Base-by-base conservation (phyloP, 116 monocot genomes). In the Iris pallida region DNA sequence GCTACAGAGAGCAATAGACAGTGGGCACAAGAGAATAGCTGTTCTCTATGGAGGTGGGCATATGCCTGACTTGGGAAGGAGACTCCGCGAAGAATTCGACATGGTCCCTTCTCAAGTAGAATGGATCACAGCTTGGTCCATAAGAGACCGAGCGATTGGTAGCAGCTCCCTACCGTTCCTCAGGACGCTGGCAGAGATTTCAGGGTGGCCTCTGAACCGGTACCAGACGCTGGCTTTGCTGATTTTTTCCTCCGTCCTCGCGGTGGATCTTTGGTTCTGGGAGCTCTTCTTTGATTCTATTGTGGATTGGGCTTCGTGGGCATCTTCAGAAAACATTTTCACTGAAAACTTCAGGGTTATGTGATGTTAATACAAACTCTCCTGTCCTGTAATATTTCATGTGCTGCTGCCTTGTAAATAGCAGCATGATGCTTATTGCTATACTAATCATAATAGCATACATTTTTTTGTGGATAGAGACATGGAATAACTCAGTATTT, bases 41-140 rank as follows among this genome's bases (percentile, higher is more conserved):
- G 73, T 95, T 6, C 82, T 95, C 10, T 95, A 95, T 68, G 95
- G 95, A 47, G 91, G 88, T 14, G 95, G 95, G 4, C 95, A 95
- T 65, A 95, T 95, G 95, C 95, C 95, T 9, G 95, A 95, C 61
- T 60, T 95, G 43, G 91, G 95, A 8, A 76, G 91, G 9, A 69
- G 86, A 1, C 49, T 95, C 18, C 71, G 76, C 4, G 82, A 86
- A 73, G 91, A 95, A 68, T 91, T 95, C 20, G 69, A 95, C 72
- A 86, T 95, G 88, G 82, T 81, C 8, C 95, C 95, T 44, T 76
- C 79, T 44, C 72, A 83, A 68, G 81, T 88, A 16, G 71, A 82
- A 42, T 95, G 95, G 95, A 51, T 95, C 8, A 95, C 95, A 41
- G 95, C 95, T 15, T 95, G 95, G 95, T 78, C 81, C 6, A 95